Percentiles rank a stretch among this genome's conserved stretches.
Conservation (phyloP, 139 green algal genomes). For the Closterium sp. region DNA sequence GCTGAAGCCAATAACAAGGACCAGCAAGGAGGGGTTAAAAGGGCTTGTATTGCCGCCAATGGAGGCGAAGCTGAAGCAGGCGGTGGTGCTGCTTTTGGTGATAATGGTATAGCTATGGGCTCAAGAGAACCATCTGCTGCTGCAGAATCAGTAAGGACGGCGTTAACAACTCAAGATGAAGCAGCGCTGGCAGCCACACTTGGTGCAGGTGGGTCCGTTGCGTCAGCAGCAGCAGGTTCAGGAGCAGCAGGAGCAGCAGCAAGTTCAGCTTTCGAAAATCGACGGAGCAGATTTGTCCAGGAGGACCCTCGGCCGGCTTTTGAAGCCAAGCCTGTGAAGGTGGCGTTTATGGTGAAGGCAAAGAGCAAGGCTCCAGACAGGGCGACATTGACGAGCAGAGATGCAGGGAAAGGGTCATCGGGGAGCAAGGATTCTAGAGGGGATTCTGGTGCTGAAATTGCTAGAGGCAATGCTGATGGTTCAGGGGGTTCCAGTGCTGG, state of each 20-base stretch:
- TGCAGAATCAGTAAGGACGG: background rate
- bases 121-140: background rate
- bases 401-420: background rate
- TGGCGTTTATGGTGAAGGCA: background rate
- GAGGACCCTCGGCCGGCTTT: background rate
- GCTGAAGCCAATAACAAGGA: background rate
- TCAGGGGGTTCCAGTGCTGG: background rate
- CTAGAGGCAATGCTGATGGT: background rate
- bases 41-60: background rate
- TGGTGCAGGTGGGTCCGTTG: too few species aligned
- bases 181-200: too few species aligned
- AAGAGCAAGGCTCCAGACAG: background rate
- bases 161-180: background rate
- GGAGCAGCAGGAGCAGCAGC: background rate
- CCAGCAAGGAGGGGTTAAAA: background rate
- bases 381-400: background rate
- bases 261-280: background rate
- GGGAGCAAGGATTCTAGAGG: background rate
- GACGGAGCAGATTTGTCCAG: background rate
- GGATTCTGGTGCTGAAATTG: background rate
- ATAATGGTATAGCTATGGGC: background rate
- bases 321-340: background rate
- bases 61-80: background rate
- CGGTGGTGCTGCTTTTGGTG: too few species aligned
- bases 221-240: background rate